Percentiles rank a stretch among this genome's conserved stretches.
Conservation (phyloP, 805 yeast species). For the Metschnikowia aberdeeniae region DNA sequence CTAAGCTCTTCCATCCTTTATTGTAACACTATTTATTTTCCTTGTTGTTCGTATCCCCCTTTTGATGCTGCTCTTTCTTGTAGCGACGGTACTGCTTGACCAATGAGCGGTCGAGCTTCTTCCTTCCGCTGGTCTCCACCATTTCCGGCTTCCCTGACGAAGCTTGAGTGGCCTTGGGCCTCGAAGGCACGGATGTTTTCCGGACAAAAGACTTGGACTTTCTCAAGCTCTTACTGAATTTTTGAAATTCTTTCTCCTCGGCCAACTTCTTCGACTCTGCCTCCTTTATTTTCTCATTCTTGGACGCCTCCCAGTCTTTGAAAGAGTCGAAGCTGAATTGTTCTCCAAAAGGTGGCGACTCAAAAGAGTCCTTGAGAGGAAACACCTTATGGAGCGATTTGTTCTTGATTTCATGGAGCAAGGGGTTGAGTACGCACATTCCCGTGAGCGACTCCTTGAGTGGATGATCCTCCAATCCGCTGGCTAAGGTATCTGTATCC, state of each 20-base stretch:
- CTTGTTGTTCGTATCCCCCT: slow-evolving; percentile 9
- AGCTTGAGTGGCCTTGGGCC: background rate
- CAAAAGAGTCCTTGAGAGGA: slow-evolving; percentile 33
- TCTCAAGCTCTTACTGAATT: slow-evolving; percentile 19
- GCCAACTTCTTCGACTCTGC: slow-evolving; percentile 13
- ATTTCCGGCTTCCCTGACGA: background rate
- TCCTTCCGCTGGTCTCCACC: slow-evolving; percentile 22
- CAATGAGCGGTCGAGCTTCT: slow-evolving; percentile 34
- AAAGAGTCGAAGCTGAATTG: slow-evolving; percentile 24
- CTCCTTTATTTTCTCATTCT: slow-evolving; percentile 21
- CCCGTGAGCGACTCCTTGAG: slow-evolving; percentile 38
- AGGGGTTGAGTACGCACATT: slow-evolving; percentile 34
- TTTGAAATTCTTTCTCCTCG: slow-evolving; percentile 21
- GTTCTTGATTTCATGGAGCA: slow-evolving; percentile 34
- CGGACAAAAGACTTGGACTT: slow-evolving; percentile 25
- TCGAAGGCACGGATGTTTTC: slow-evolving; percentile 9
- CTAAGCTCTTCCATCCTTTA: background rate
- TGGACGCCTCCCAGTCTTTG: slow-evolving; percentile 33
- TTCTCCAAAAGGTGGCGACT: slow-evolving; percentile 32
- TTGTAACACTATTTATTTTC: slow-evolving; percentile 10
- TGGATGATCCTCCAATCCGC: slow-evolving; percentile 34
- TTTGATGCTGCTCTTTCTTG: slow-evolving; percentile 11
- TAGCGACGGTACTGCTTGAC: slow-evolving; percentile 26
- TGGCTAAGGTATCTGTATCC: slow-evolving; percentile 16
- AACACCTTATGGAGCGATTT: slow-evolving; percentile 38